Conservation (phyloP, 2,329 filamentous ascomycete genomes). For the Xylaria multiplex region DNA sequence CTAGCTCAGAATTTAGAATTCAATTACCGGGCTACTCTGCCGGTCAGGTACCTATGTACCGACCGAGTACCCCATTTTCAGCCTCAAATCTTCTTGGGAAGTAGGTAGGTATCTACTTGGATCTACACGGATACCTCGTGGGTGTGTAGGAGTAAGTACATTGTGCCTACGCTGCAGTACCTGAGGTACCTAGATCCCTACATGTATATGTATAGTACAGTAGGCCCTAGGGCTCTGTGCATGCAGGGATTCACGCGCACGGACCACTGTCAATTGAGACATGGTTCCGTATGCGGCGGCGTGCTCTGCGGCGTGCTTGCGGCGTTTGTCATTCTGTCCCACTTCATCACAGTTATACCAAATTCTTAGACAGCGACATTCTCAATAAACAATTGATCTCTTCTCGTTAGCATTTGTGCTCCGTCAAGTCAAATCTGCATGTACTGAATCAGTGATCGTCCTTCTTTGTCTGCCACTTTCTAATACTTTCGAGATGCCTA, state of each 20-base stretch:
- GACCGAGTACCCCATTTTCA: too few relatives aligned
- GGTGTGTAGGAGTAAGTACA: too few relatives aligned
- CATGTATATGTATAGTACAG: too few relatives aligned
- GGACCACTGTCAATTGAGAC: constrained; percentile 22
- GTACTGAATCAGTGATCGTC: constrained; percentile 9
- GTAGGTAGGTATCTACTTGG: too few relatives aligned
- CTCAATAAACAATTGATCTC: constrained; percentile 20
- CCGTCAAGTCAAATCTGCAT: constrained; percentile 9
- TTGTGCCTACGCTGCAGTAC: too few relatives aligned
- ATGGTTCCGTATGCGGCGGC: constrained; percentile 27
- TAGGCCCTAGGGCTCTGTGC: too few relatives aligned
- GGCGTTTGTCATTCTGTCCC: constrained; percentile 22
- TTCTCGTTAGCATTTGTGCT: constrained; percentile 1
- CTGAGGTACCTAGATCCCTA: too few relatives aligned
- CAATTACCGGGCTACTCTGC: too few relatives aligned
- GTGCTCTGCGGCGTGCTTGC: constrained; percentile 11
- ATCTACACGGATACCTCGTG: too few relatives aligned
- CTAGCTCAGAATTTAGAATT: too few relatives aligned
- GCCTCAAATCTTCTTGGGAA: too few relatives aligned
- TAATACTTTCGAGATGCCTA: constrained; percentile 5
- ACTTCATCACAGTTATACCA: constrained; percentile 13
- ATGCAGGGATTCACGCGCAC: constrained; percentile 10
- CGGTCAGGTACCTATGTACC: too few relatives aligned
- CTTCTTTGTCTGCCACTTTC: constrained; percentile 9
- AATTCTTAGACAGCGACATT: constrained; percentile 22